Conservation (phyloP, 2,329 filamentous ascomycete species). For the Exophiala viscosa region DNA sequence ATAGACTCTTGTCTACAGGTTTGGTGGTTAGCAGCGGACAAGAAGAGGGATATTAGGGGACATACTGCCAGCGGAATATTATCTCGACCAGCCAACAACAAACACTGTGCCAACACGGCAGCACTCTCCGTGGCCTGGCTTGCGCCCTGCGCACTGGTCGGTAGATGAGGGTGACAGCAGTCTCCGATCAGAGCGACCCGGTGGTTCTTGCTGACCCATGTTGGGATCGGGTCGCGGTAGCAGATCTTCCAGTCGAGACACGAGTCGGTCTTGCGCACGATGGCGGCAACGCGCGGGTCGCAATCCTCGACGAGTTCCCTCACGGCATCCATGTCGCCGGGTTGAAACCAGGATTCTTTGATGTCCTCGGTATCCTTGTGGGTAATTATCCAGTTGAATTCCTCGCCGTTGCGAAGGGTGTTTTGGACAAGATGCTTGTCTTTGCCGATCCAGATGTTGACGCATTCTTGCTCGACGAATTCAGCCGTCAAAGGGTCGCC, state of each 20-base stretch:
- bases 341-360: slow-evolving; percentile 55
- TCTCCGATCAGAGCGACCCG: slow-evolving; percentile 36
- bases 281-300: slow-evolving; percentile 48
- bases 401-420: slow-evolving; percentile 47
- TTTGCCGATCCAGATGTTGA: slow-evolving; percentile 53
- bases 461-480: slow-evolving; percentile 52
- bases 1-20: slow-evolving; percentile 42
- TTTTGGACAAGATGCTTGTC: slow-evolving; percentile 52
- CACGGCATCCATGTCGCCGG: slow-evolving; percentile 52
- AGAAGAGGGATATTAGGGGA: neutral
- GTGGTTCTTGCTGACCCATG: slow-evolving; percentile 28
- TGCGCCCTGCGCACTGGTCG: slow-evolving; percentile 44
- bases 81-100: slow-evolving; percentile 19
- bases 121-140: slow-evolving; percentile 44
- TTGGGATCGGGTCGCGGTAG: slow-evolving; percentile 30
- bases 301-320: slow-evolving; percentile 50
- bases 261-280: slow-evolving; percentile 40
- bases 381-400: slow-evolving; percentile 51
- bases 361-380: slow-evolving; percentile 49
- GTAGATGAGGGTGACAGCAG: slow-evolving; percentile 40
- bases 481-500: slow-evolving; percentile 52
- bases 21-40: neutral
- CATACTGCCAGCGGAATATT: slow-evolving; percentile 21
- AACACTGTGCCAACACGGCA: slow-evolving; percentile 33
- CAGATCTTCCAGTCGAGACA: slow-evolving; percentile 34